These are phyloP conservation scores for Gossypium mustelinum DNA, from an alignment of 345 rosid genomes.

Conservation along the genomic window DNA sequence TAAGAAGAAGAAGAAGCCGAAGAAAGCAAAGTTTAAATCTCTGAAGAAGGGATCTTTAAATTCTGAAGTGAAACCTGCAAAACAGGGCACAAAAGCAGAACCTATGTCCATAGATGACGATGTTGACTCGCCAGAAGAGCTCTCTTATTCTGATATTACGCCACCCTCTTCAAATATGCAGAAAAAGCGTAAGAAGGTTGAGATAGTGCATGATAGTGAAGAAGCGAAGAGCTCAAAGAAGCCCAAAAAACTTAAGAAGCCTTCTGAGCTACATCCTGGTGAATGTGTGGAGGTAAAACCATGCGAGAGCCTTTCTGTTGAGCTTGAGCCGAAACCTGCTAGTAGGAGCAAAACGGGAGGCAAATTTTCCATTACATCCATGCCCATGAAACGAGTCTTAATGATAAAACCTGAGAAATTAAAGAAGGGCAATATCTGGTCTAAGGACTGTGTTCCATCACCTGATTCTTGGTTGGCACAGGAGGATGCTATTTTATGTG, in stretches of 20 bases:
- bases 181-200: slow-evolving; percentile 68
- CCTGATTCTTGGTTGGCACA: slow-evolving; percentile 94
- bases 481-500: slow-evolving; percentile 98
- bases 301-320: slow-evolving; percentile 38
- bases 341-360: slow-evolving; percentile 75
- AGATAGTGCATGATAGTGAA: slow-evolving; percentile 36
- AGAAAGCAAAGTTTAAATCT: slow-evolving; percentile 91
- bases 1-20: slow-evolving; percentile 85
- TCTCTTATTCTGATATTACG: slow-evolving; percentile 43
- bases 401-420: slow-evolving; percentile 86
- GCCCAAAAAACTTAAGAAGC: slow-evolving; percentile 63
- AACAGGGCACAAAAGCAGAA: slow-evolving; percentile 44
- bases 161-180: slow-evolving; percentile 41
- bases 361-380: slow-evolving; percentile 64
- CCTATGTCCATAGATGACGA: slow-evolving; percentile 52
- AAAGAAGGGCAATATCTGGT: slow-evolving; percentile 87
- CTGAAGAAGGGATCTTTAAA: slow-evolving; percentile 77
- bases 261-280: slow-evolving; percentile 31
- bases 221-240: slow-evolving; percentile 55
- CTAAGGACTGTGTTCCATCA: slow-evolving; percentile 84
- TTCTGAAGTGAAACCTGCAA: slow-evolving; percentile 55
- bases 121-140: slow-evolving; percentile 36
- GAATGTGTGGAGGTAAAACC: slow-evolving; percentile 36
- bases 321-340: slow-evolving; percentile 55
- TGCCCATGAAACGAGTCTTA: slow-evolving; percentile 81